phyloP scores from a whole-genome alignment of 495 filamentous ascomycete species.

The Aspergillus egyptiacus region DNA sequence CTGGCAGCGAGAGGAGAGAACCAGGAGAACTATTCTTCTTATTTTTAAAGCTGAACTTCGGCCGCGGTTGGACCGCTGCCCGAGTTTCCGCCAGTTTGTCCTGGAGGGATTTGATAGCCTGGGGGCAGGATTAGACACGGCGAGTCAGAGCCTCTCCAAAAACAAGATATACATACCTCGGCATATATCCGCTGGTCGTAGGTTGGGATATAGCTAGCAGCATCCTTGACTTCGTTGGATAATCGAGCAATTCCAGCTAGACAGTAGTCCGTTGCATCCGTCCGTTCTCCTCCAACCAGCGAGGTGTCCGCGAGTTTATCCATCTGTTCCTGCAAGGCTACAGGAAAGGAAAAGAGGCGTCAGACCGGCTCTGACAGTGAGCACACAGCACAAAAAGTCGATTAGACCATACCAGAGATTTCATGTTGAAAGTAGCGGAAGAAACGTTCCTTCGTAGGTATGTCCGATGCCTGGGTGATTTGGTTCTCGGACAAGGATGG shows the following conservation, averaged over 20 bases:
- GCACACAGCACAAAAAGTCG: slow-evolving; percentile 11
- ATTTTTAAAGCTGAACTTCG: slow-evolving; percentile 70
- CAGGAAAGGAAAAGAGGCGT: slow-evolving; percentile 6
- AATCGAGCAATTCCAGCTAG: slow-evolving; percentile 60
- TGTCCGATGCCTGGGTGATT: slow-evolving; percentile 36
- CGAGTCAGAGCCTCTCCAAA: background rate
- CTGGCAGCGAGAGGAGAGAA: slow-evolving; percentile 51
- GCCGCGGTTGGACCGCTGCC: slow-evolving; percentile 52
- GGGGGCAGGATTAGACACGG: background rate
- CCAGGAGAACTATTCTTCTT: slow-evolving; percentile 42
- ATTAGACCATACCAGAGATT: slow-evolving; percentile 51
- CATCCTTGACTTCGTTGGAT: slow-evolving; percentile 63
- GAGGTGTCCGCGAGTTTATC: slow-evolving; percentile 46
- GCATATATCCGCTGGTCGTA: slow-evolving; percentile 73
- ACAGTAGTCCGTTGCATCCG: slow-evolving; percentile 62
- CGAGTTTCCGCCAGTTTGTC: slow-evolving; percentile 58
- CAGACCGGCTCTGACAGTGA: slow-evolving; percentile 14
- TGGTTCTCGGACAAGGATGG: slow-evolving; percentile 37
- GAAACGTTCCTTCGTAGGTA: slow-evolving; percentile 63
- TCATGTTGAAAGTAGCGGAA: slow-evolving; percentile 72
- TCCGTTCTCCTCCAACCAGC: slow-evolving; percentile 50
- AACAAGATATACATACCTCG: slow-evolving; percentile 42
- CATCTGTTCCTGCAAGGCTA: slow-evolving; percentile 60
- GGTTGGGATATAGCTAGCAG: slow-evolving; percentile 60
- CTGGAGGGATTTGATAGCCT: slow-evolving; percentile 65